phyloP scores from a whole-genome alignment of 2,329 filamentous ascomycete species.

The Pyricularia grisea region DNA sequence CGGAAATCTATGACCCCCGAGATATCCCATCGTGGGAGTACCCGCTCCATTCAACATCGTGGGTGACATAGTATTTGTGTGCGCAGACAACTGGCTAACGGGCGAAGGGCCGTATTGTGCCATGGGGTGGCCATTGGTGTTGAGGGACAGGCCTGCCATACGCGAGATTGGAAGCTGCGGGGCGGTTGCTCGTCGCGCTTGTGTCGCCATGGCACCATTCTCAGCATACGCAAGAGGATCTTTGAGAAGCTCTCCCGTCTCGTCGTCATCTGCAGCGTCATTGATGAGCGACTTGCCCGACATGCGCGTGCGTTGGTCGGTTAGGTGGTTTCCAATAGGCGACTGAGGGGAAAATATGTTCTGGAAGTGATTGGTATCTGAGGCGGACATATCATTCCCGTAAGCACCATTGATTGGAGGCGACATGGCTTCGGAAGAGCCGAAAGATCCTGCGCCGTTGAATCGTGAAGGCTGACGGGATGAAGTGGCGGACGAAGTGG shows the following conservation, averaged over 20 bases:
- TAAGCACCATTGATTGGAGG: slow-evolving; percentile 47
- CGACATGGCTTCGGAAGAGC: slow-evolving; percentile 51
- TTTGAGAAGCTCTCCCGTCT: slow-evolving; percentile 62
- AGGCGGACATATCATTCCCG: slow-evolving; percentile 49
- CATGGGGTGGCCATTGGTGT: slow-evolving; percentile 49
- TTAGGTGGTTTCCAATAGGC: slow-evolving; percentile 60
- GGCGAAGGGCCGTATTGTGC: slow-evolving; percentile 30
- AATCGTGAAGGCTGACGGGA: slow-evolving; percentile 49
- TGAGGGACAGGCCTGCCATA: slow-evolving; percentile 62
- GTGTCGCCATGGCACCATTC: slow-evolving; percentile 41
- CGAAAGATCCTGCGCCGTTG: slow-evolving; percentile 46
- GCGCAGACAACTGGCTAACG: slow-evolving; percentile 28
- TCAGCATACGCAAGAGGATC: slow-evolving; percentile 67
- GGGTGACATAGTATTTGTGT: slow-evolving; percentile 45
- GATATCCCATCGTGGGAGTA: slow-evolving; percentile 16
- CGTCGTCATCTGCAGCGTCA: slow-evolving; percentile 58
- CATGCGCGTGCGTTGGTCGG: slow-evolving; percentile 43
- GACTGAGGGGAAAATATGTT: slow-evolving; percentile 65
- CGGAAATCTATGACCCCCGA: slow-evolving; percentile 38
- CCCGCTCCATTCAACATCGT: slow-evolving; percentile 34
- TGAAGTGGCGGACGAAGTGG: slow-evolving; percentile 34
- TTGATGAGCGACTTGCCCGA: slow-evolving; percentile 66
- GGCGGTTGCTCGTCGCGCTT: slow-evolving; percentile 57
- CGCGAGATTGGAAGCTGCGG: slow-evolving; percentile 61
- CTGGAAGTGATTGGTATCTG: slow-evolving; percentile 46